Evolutionary conservation across 2,329 filamentous ascomycete species (phyloP), one percentile per base, ranked within the genome.

Genomic region (Neocatenulostroma microsporum): DNA sequence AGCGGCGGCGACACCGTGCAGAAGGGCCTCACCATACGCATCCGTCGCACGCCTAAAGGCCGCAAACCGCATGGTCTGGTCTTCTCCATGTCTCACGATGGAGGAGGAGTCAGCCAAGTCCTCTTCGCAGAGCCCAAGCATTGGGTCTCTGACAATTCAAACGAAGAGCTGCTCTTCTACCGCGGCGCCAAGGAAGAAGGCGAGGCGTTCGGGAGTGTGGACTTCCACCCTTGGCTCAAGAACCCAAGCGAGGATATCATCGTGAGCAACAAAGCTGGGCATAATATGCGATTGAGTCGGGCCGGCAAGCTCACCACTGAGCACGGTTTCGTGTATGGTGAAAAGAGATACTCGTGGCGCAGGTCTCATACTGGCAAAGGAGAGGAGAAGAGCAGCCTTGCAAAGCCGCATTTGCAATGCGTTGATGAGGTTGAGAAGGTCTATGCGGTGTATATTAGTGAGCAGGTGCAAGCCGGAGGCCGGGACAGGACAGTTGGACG

Each of bases 211-310:
- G 27, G 27, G 12, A 15, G 27, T 15, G 27, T 29, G 9, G 14
- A 29, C 27, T 29, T 29, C 27, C 27, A 29, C 27, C 27, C 10
- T 15, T 29, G 27, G 27, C 27, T 29, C 10, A 29, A 11, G 14
- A 15, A 29, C 14, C 27, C n/a, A 15, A 29, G 27, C 14, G 14
- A 29, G 9, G 10, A 12, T 9, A 15, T 29, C 10, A 15, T 15
- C 14, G 14, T 29, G 12, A 29, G 11, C 3, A 9, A 29, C 27
- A 15, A 15, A 12, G 14, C 12, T 9, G 27, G 27, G 9, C n/a
- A 29, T 15, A 15, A 29, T 12, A 29, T 15, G 27, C 12, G 17
- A 10, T 12, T 29, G 27, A 12, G 27, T 13, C 27, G 27, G 3
- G 17, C 27, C 3, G 27, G 27, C 12, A 3, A 3, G 11, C 3